Conservation (phyloP, 768 basidiomycete species). For the Panaeolus papilionaceus region DNA sequence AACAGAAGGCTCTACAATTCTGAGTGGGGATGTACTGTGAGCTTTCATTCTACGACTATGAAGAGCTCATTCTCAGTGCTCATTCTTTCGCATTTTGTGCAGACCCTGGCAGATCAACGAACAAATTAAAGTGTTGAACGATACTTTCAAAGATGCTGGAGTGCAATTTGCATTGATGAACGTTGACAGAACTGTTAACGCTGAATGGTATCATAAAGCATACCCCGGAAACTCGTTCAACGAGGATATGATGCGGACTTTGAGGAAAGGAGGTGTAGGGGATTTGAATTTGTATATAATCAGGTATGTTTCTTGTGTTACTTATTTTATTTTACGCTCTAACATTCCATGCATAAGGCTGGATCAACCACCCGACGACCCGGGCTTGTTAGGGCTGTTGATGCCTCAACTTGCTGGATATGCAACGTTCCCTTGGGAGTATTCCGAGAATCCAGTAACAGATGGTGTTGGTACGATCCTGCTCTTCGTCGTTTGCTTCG, state of each 20-base stretch:
- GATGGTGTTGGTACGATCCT: background rate
- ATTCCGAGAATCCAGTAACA: background rate
- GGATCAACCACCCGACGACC: background rate
- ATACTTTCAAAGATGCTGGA: background rate
- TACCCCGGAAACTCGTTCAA: background rate
- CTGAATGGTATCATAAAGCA: slow-evolving; percentile 4
- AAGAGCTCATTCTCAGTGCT: background rate
- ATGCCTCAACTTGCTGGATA: background rate
- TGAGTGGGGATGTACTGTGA: background rate
- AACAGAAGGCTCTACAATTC: background rate
- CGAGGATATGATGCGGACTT: background rate
- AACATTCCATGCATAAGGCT: background rate
- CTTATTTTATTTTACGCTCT: background rate
- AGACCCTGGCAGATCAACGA: background rate
- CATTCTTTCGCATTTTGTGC: background rate
- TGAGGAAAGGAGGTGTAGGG: background rate
- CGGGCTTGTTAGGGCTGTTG: background rate
- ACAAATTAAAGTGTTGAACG: slow-evolving; percentile 1
- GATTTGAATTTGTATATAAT: background rate
- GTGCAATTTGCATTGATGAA: background rate
- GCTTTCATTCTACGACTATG: background rate
- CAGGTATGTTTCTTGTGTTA: background rate
- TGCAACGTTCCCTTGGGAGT: slow-evolving; percentile 5
- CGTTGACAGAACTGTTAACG: background rate
- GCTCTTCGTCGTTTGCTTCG: background rate